These are phyloP conservation scores for Solanum sejunctum DNA, from an alignment of 257 asterid species.

Conservation along the genomic window DNA sequence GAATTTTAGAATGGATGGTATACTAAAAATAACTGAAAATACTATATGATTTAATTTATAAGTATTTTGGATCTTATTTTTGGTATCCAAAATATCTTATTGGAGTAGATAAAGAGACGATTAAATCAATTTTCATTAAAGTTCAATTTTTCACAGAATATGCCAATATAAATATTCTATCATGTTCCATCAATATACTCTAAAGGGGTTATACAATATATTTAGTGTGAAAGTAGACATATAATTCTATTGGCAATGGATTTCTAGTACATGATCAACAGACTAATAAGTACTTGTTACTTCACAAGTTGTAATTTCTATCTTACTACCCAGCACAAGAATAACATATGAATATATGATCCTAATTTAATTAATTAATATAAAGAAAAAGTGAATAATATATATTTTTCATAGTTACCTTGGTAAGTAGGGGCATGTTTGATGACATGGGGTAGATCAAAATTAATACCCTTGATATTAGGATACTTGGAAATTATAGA, in stretches of 20 bases:
- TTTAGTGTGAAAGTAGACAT: not conserved
- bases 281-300: not conserved
- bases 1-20: not conserved
- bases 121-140: no score
- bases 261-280: no score
- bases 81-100: not conserved
- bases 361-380: not conserved
- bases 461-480: not conserved
- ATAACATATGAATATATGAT: not conserved
- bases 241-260: no score
- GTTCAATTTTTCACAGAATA: no score
- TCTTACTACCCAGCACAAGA: not conserved
- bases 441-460: conserved; percentile 2
- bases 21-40: no score
- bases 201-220: no score
- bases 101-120: no score
- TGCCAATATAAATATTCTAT: no score
- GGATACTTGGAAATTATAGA: not conserved
- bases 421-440: not conserved
- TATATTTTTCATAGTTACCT: not conserved
- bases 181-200: no score
- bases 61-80: not conserved
- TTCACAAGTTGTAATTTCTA: not conserved
- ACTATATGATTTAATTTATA: no score
- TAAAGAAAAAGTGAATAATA: not conserved